Percentiles rank a stretch among this genome's conserved stretches.
Evolutionary conservation across 2,329 filamentous ascomycete genomes (phyloP).

Genomic region (Zalaria obscura): DNA sequence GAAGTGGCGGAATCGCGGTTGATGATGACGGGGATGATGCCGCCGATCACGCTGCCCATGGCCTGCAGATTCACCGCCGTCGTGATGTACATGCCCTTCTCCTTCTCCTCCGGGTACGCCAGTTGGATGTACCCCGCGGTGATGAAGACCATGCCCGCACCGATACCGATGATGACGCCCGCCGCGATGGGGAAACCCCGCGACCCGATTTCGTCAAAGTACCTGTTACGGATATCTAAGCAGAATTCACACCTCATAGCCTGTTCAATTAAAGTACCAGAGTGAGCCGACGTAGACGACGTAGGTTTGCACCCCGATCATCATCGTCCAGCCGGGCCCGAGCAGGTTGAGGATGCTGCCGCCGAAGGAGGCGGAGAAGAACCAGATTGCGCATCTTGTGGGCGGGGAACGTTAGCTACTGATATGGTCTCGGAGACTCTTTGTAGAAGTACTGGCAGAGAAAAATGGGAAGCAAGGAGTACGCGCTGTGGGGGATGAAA

Average conservation of each 20-base stretch:
- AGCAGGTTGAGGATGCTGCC: constrained; percentile 15
- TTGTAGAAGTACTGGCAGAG: no score
- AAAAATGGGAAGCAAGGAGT: not conserved
- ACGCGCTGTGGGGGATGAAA: not conserved
- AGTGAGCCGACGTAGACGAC: constrained; percentile 15
- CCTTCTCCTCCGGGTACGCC: constrained; percentile 19
- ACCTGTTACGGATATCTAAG: not conserved
- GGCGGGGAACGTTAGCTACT: no score
- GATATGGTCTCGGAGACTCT: no score
- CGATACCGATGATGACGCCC: constrained; percentile 16
- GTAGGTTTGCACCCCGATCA: constrained; percentile 13
- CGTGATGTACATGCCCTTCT: constrained; percentile 17
- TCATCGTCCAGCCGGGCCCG: constrained; percentile 11
- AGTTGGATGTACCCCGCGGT: constrained; percentile 18
- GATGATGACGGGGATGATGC: constrained; percentile 16
- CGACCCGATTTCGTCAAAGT: constrained; percentile 14
- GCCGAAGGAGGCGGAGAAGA: constrained; percentile 13
- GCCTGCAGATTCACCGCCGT: constrained; percentile 17
- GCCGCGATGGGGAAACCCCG: constrained; percentile 12
- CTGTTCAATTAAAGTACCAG: constrained; percentile 5
- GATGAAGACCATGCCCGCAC: constrained; percentile 17
- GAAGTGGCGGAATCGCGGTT: constrained; percentile 9
- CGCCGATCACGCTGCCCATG: constrained; percentile 14
- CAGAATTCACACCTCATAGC: no score
- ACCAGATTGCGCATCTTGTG: constrained; percentile 13